These are phyloP conservation scores for Pseudogymnoascus sp. DNA, from an alignment of 2,329 filamentous ascomycete species.

Conservation along the genomic window DNA sequence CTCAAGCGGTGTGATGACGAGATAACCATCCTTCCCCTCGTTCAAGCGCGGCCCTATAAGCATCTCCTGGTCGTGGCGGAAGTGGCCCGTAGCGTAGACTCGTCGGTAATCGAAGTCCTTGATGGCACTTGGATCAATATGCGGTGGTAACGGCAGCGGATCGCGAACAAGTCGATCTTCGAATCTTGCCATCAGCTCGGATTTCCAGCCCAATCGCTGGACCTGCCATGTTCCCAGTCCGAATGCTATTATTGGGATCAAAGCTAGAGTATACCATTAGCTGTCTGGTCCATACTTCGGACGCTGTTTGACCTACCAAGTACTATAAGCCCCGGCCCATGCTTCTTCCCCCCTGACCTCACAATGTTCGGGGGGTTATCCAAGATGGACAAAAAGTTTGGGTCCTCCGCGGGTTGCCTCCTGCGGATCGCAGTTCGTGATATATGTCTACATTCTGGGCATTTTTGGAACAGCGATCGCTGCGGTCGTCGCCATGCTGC, in stretches of 20 bases:
- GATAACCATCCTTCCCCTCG: conserved; percentile 84
- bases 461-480: conserved; percentile 7
- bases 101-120: conserved; percentile 87
- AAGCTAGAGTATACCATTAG: conserved; percentile 19
- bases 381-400: conserved; percentile 75
- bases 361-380: conserved; percentile 80
- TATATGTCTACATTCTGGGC: conserved; percentile 21
- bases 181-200: conserved; percentile 80
- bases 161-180: conserved; percentile 85
- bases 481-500: background rate
- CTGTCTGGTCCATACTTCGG: conserved; percentile 3
- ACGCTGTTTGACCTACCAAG: conserved; percentile 46
- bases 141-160: conserved; percentile 78
- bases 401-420: conserved; percentile 60
- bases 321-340: conserved; percentile 75
- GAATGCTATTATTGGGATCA: conserved; percentile 91
- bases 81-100: conserved; percentile 66
- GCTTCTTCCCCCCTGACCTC: conserved; percentile 53
- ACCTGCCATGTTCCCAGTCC: conserved; percentile 92
- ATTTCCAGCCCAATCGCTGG: conserved; percentile 87
- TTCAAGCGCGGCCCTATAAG: conserved; percentile 82
- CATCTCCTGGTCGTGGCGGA: conserved; percentile 92
- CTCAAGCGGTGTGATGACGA: conserved; percentile 88
- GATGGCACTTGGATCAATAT: conserved; percentile 73
- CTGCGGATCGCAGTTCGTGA: conserved; percentile 20